A percentile compares a stretch with the other conserved stretches of the same genome.
phyloP scores from a whole-genome alignment of 495 filamentous ascomycete species.

The Penicillium argentinense region DNA sequence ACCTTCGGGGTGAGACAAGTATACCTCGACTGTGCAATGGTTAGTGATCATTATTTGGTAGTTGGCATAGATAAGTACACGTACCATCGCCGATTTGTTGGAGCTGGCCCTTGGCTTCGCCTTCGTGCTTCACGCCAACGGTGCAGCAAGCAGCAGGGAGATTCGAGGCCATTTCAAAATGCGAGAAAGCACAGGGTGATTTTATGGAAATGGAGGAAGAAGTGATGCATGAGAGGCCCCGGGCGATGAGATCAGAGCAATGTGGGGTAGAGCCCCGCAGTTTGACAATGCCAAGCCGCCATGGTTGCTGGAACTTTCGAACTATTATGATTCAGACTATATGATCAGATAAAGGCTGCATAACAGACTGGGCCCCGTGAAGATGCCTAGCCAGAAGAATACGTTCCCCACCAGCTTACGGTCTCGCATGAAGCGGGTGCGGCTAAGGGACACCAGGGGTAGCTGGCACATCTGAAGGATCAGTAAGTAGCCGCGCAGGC shows the following conservation, averaged over 20 bases:
- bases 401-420: conserved; percentile 64
- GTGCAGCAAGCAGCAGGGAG: conserved; percentile 47
- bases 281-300: neutral
- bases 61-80: too few species aligned
- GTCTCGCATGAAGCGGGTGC: conserved; percentile 60
- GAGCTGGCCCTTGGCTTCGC: conserved; percentile 25
- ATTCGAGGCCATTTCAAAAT: conserved; percentile 50
- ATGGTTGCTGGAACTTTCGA: neutral
- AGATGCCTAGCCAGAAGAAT: conserved; percentile 73
- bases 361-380: conserved; percentile 68
- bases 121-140: conserved; percentile 37
- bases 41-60: neutral
- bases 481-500: conserved; percentile 71
- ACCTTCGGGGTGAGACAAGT: conserved; percentile 25
- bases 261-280: too few species aligned
- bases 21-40: conserved; percentile 28
- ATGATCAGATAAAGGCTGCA: conserved; percentile 71
- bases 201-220: neutral
- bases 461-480: conserved; percentile 59
- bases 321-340: conserved; percentile 24
- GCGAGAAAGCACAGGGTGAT: neutral
- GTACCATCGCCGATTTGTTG: conserved; percentile 28
- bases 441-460: conserved; percentile 60
- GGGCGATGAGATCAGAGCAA: too few species aligned
- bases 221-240: too few species aligned